Evolutionary conservation across 495 filamentous ascomycete species (phyloP).

Genomic region (Aspergillus homomorphus): DNA sequence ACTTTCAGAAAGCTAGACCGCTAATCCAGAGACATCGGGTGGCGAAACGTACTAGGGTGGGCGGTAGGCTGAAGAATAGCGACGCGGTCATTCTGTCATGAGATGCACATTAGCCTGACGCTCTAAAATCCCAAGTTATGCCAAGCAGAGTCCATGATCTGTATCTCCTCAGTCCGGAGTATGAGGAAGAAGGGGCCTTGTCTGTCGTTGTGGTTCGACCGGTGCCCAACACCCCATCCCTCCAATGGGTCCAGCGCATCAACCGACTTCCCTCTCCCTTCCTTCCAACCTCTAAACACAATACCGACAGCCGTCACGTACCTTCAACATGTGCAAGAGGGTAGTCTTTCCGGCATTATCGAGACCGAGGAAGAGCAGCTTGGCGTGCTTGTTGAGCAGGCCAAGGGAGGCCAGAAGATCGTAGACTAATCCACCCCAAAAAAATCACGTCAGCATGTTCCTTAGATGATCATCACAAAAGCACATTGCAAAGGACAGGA

Average conservation of each 20-base stretch:
- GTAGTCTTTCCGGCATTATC: slow-evolving; percentile 99
- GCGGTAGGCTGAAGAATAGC: slow-evolving; percentile 88
- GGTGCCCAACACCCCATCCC: not conserved
- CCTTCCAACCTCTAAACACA: not conserved
- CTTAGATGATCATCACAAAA: too few species aligned
- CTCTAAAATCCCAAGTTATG: slow-evolving; percentile 1
- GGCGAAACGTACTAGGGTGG: slow-evolving; percentile 70
- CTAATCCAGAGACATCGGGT: not conserved
- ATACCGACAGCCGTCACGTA: slow-evolving; percentile 37
- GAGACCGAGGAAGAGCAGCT: slow-evolving; percentile 89
- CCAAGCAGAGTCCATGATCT: not conserved
- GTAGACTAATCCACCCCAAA: slow-evolving; percentile 60
- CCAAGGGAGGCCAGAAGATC: slow-evolving; percentile 88
- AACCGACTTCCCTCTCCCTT: slow-evolving; percentile 1
- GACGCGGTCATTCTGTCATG: slow-evolving; percentile 81
- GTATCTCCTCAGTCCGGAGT: not conserved
- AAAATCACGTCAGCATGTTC: slow-evolving; percentile 11
- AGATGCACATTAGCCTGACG: slow-evolving; percentile 15
- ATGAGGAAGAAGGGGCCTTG: too few species aligned
- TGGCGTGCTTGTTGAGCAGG: slow-evolving; percentile 93
- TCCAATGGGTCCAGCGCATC: not conserved
- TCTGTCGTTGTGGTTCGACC: not conserved
- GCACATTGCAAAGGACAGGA: too few species aligned
- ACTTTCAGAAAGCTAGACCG: not conserved
- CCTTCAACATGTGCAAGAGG: slow-evolving; percentile 88